Evolutionary conservation across 1,139 yeast species (phyloP).

Genomic region (Scheffersomyces lignicola): DNA sequence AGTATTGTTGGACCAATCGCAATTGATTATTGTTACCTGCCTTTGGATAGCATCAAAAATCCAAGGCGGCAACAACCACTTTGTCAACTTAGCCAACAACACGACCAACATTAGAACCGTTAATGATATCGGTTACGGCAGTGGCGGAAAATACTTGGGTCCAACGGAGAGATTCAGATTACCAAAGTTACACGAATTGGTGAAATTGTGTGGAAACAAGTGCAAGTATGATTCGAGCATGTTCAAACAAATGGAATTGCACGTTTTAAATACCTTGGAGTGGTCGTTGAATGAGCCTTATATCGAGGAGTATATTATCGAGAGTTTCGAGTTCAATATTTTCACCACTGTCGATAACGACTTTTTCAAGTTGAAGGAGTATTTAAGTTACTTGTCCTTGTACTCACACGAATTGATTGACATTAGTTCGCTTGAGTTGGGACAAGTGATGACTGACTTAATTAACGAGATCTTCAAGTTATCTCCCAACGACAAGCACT

Average conservation of each 20-base stretch:
- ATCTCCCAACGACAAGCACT: slow-evolving; percentile 6
- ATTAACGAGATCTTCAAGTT: slow-evolving; percentile 29
- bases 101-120: slow-evolving; percentile 35
- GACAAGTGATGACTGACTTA: slow-evolving; percentile 36
- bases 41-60: slow-evolving; percentile 65
- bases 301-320: slow-evolving; percentile 50
- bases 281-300: slow-evolving; percentile 64
- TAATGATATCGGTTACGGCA: slow-evolving; percentile 45
- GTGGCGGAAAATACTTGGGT: slow-evolving; percentile 61
- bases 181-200: slow-evolving; percentile 62
- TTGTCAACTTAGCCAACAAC: slow-evolving; percentile 47
- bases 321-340: slow-evolving; percentile 33
- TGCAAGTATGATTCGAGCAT: slow-evolving; percentile 60
- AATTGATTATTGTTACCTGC: slow-evolving; percentile 64
- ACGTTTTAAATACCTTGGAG: slow-evolving; percentile 57
- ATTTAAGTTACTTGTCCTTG: slow-evolving; percentile 35
- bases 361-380: slow-evolving; percentile 40
- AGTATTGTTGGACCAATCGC: slow-evolving; percentile 61
- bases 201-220: slow-evolving; percentile 58
- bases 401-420: slow-evolving; percentile 40
- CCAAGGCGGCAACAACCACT: slow-evolving; percentile 71
- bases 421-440: slow-evolving; percentile 30
- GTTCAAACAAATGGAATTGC: slow-evolving; percentile 56
- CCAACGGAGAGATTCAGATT: slow-evolving; percentile 68
- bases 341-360: slow-evolving; percentile 20